A percentile compares a stretch with the other conserved stretches of the same genome.
These are phyloP conservation scores for Trametes versicolor DNA, from an alignment of 1,284 basidiomycete genomes.

Conservation along the genomic window DNA sequence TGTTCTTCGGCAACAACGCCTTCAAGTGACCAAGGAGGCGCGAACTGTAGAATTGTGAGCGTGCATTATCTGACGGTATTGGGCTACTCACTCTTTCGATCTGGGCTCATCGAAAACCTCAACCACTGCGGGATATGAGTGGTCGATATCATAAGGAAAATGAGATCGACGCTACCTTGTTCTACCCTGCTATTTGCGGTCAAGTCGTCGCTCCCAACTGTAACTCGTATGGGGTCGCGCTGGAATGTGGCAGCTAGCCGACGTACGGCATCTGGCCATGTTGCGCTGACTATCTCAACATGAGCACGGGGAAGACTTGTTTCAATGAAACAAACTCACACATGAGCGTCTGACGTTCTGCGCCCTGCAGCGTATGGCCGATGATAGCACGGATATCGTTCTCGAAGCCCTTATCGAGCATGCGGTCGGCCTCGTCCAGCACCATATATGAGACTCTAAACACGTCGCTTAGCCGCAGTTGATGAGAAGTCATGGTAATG, in stretches of 20 bases:
- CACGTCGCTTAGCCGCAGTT: not conserved
- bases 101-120: slow-evolving; percentile 92
- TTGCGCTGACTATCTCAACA: slow-evolving; percentile 83
- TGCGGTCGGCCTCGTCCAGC: slow-evolving; percentile 97
- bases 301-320: slow-evolving; percentile 8
- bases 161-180: slow-evolving; percentile 53
- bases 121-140: slow-evolving; percentile 52
- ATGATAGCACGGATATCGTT: slow-evolving; percentile 97
- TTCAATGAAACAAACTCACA: slow-evolving; percentile 63
- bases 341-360: slow-evolving; percentile 90
- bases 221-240: slow-evolving; percentile 87
- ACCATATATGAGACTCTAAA: slow-evolving; percentile 89
- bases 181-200: slow-evolving; percentile 93
- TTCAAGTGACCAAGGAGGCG: slow-evolving; percentile 76
- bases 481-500: slow-evolving; percentile 21
- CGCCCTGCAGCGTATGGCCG: slow-evolving; percentile 73
- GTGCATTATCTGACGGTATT: not conserved
- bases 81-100: slow-evolving; percentile 81
- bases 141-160: not conserved
- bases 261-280: slow-evolving; percentile 98
- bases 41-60: slow-evolving; percentile 53
- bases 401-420: slow-evolving; percentile 99
- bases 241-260: slow-evolving; percentile 94
- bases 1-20: slow-evolving; percentile 72
- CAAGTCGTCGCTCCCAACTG: slow-evolving; percentile 95